These are phyloP conservation scores for Scutellaria minor DNA, from an alignment of 257 asterid species.

Conservation along the genomic window DNA sequence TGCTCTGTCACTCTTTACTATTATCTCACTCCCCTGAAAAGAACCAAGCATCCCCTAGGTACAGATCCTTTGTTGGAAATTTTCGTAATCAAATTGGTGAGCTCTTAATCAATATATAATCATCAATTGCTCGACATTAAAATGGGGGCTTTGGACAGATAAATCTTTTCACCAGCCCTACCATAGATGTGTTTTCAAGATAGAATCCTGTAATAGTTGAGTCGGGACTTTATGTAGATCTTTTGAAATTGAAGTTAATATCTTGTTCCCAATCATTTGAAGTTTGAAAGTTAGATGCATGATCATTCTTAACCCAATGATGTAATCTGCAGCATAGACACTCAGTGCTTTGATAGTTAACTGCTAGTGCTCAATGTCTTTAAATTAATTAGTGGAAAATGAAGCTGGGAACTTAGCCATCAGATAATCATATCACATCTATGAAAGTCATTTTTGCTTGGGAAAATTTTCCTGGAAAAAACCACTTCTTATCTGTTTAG, in stretches of 20 bases:
- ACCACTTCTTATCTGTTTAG: background rate
- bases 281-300: slow-evolving; percentile 8
- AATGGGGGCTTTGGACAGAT: background rate
- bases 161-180: background rate
- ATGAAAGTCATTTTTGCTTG: slow-evolving; percentile 5
- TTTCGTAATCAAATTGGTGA: background rate
- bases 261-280: background rate
- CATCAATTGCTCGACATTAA: background rate
- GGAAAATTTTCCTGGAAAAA: background rate
- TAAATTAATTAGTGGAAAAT: slow-evolving; percentile 30
- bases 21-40: background rate
- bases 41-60: slow-evolving; percentile 3
- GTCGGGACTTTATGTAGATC: background rate
- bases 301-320: background rate
- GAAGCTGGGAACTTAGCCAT: slow-evolving; percentile 19
- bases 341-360: background rate
- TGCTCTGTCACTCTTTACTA: background rate
- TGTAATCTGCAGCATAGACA: background rate
- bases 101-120: background rate
- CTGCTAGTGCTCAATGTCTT: background rate
- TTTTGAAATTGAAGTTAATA: background rate
- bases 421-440: slow-evolving; percentile 25
- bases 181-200: background rate
- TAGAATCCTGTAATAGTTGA: background rate
- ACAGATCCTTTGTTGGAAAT: background rate